phyloP scores from a whole-genome alignment of 176 grass and related monocot species.

The Eleusine indica region DNA sequence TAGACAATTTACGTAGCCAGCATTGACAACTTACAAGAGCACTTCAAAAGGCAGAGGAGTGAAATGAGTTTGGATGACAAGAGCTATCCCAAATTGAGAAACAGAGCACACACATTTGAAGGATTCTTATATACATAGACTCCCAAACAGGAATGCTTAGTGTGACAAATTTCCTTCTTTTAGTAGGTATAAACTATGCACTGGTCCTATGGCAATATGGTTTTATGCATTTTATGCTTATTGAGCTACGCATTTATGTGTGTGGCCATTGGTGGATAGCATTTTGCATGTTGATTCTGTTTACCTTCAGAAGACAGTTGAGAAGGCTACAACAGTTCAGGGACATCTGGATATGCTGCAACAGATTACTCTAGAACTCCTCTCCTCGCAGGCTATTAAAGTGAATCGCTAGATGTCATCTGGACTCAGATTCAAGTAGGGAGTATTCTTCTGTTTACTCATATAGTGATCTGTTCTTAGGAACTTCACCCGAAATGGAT shows the following conservation, averaged over 20 bases:
- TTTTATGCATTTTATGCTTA: neutral
- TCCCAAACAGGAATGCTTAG: neutral
- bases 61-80: constrained; percentile 1
- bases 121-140: neutral
- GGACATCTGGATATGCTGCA: neutral
- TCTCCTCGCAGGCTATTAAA: neutral
- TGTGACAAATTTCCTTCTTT: constrained; percentile 4
- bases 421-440: constrained; percentile 2
- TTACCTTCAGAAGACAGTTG: neutral
- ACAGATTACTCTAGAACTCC: constrained; percentile 14
- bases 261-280: neutral
- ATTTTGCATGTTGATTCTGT: constrained; percentile 4
- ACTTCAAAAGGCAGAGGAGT: constrained; percentile 8
- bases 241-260: neutral
- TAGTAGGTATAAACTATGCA: neutral
- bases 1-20: neutral
- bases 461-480: neutral
- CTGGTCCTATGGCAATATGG: neutral
- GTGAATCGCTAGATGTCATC: neutral
- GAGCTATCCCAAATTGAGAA: neutral
- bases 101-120: constrained; percentile 22
- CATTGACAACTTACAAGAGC: neutral
- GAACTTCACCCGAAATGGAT: constrained; percentile 29
- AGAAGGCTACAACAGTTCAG: neutral
- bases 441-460: neutral